These are phyloP conservation scores for Penicillium turbatum DNA, from an alignment of 495 filamentous ascomycete genomes.

Conservation along the genomic window DNA sequence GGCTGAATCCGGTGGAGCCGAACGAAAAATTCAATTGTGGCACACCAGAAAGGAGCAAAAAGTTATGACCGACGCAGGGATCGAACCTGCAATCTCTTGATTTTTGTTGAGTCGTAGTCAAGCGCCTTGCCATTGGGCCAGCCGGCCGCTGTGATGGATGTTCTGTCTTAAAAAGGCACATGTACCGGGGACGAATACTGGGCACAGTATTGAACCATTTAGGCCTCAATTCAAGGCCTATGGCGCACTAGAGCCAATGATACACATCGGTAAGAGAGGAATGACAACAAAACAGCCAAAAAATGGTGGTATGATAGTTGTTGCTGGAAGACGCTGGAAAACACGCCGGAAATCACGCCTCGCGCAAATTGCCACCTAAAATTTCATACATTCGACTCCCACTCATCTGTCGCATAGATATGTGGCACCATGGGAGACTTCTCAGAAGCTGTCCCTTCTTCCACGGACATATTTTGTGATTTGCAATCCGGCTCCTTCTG, in stretches of 20 bases:
- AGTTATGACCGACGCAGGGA: constrained; percentile 37
- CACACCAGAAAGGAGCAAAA: not conserved
- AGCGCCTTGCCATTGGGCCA: constrained; percentile 69
- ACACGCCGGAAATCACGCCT: not conserved
- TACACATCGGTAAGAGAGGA: not conserved
- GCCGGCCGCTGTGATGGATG: constrained; percentile 26
- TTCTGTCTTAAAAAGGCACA: not conserved
- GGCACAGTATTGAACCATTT: not conserved
- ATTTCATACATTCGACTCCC: constrained; percentile 4
- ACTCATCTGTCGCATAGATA: constrained; percentile 7
- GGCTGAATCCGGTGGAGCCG: constrained; percentile 1
- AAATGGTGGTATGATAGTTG: not conserved
- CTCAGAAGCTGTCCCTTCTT: constrained; percentile 19
- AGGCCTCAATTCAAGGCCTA: not conserved
- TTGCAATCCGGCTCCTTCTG: not conserved
- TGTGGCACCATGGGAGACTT: constrained; percentile 17
- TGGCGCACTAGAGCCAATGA: not conserved
- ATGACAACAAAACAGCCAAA: not conserved
- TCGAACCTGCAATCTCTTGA: constrained; percentile 55
- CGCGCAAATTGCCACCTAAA: not conserved
- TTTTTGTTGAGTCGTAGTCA: constrained; percentile 71
- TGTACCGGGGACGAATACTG: not conserved
- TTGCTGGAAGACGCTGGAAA: not conserved
- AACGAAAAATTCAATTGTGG: not conserved
- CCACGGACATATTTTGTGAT: not conserved